Base-by-base conservation (phyloP, 2,329 filamentous ascomycete genomes). In the Lizonia empirigonia region DNA sequence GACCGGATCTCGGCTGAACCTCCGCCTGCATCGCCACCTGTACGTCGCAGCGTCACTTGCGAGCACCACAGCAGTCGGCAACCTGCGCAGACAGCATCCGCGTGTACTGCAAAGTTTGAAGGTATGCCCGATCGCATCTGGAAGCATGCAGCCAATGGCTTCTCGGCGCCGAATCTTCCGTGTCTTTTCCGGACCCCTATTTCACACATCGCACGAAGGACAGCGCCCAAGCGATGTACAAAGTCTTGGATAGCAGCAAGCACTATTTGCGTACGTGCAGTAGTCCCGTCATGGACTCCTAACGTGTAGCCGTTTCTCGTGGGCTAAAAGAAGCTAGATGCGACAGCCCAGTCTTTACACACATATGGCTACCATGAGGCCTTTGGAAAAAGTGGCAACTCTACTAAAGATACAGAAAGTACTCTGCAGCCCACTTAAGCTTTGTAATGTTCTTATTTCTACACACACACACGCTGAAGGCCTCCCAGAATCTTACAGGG, bases 241-340 rank as follows among this genome's bases (percentile, higher is more conserved):
- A 39, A 39, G 40, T 53, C 44, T 55, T 62, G 50, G 55, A 55
- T 23, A 42, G 37, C 38, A 60, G 42, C 45, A 59, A 58, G 58
- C 40, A 50, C 39, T 38, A 22, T 44, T 27, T 42, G 19, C 29
- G 37, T 47, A 34, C 37, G 30, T 46, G 35, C 41, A 51, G 41
- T 26, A 20, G 20, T 4, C 23, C 24, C 23, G 23, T 36, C 24
- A 20, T 18, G 7, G 32, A 32, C 23, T 22, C 26, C 26, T 37
- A 37, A 36, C 47, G 41, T 35, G 36, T 32, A 50, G 45, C 49
- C 38, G 49, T 46, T 32, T 36, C 34, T 35, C n/a, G n/a, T 39
- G 34, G 32, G 18, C n/a, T 22, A 20, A 12, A 24, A 33, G 6
- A 22, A n/a, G n/a, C n/a, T n/a, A n/a, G n/a, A n/a, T n/a, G n/a